Evolutionary conservation across 306 rosid genomes (phyloP), one percentile per base, ranked within the genome.

Genomic region (Morella rubra): DNA sequence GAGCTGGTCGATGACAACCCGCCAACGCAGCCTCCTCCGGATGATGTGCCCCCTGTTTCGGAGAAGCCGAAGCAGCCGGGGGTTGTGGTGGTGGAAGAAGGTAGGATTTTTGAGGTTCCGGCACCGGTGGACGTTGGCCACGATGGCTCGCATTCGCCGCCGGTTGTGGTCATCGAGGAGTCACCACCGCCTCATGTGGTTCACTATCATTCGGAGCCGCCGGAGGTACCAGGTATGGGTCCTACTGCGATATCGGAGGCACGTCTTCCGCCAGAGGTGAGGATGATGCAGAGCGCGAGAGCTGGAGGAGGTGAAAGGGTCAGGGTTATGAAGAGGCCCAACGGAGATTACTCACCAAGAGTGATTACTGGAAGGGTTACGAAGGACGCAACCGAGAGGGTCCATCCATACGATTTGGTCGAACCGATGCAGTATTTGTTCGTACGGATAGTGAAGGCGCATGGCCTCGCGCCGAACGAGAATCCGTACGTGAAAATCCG

Each of bases 371-470:
- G 82, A 1, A 90, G 86, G 78, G 62, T 69, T 32, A 12, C 27
- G 7, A 66, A 56, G 5, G 83, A 44, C 16, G 82, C 78, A 15
- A 53, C 76, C 0, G 98, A 92, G 58, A 82, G 92, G 55, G 81
- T 87, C 44, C 99, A 89, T 74, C 98, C 96, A 0, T 87, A 78
- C 72, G 93, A 82, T 80, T 84, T 95, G 32, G 99, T 95, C 8
- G 99, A 95, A 70, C 97, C 97, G 49, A 95, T 95, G 97, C 93
- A 84, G 81, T 95, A 92, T 51, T 78, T 95, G 73, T 95, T 80
- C 79, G 89, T 88, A 45, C 82, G 84, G 78, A 89, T 95, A 51
- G 87, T 90, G 19, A 95, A 95, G 72, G 99, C 93, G 14, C 91
- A 97, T 7, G 91, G 88, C 3, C 59, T 95, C 40, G 76, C 85